Evolutionary conservation across 805 yeast species (phyloP), one percentile per base, ranked within the genome.

Genomic region (Millerago galiae): DNA sequence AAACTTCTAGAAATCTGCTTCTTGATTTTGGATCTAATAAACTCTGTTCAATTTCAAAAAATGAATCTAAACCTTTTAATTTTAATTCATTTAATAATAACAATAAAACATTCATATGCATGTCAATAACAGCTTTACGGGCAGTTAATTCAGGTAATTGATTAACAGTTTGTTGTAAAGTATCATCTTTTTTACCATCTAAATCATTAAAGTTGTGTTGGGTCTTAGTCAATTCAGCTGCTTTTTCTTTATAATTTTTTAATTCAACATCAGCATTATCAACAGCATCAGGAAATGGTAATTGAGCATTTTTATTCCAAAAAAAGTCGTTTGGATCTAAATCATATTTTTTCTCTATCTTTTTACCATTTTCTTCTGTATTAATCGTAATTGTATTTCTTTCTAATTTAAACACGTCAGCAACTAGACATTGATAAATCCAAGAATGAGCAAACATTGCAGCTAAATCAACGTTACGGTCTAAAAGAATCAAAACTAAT

Each of bases 241-340:
- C 96, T 53, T 88, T 96, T 44, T 76, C 75, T 51, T 90, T 91
- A 65, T 93, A 93, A 42, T 73, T 71, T 45, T 82, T 78, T 46
- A 90, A 71, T 45, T 88, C 97, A 24, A 72, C 65, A 57, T 93
- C 98, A 16, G 95, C 95, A 62, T 87, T 87, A 61, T 93, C 99
- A 28, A 95, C 99, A n/a, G 95, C 98, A 59, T 91, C 97, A 1
- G 99, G 99, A 70, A 93, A 93, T 31, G 99, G 98, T 44, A 87
- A 67, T 39, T 83, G 83, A 11, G 95, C 72, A 63, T 93, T 90
- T 47, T 74, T 72, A 48, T 65, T 67, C 99, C 99, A 93, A 65
- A 93, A 93, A 59, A 85, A 86, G 67, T 93, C 99, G 44, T 77
- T 76, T 25, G 96, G 96, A 55, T 91, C 99, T 35, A 93, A 74